These are phyloP conservation scores for Sporothrix luriei DNA, from an alignment of 2,329 filamentous ascomycete genomes.

Conservation along the genomic window DNA sequence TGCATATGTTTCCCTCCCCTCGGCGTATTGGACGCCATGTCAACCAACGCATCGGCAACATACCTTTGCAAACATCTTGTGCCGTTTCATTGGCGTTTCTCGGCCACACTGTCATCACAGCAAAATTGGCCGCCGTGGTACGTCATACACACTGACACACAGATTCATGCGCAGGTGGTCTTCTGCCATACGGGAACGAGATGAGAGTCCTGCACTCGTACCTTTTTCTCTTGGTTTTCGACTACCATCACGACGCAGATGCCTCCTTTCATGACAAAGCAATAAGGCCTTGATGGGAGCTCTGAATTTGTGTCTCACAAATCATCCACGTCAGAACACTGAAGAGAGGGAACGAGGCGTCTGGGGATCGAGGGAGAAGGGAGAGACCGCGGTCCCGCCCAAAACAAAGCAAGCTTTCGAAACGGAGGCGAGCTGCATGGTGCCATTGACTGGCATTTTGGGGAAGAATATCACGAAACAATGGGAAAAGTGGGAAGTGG, in stretches of 20 bases:
- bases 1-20: background rate
- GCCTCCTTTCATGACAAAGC: too few relatives aligned
- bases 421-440: background rate
- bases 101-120: constrained; percentile 5
- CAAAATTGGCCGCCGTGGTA: background rate
- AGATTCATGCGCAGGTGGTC: background rate
- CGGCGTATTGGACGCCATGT: background rate
- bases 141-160: background rate
- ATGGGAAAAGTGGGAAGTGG: too few relatives aligned
- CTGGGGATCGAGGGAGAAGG: background rate
- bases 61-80: background rate
- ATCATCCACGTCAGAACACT: too few relatives aligned
- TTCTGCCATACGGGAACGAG: background rate
- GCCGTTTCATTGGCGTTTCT: constrained; percentile 12
- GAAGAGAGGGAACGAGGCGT: background rate
- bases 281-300: too few relatives aligned
- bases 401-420: background rate
- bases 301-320: too few relatives aligned
- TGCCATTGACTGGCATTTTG: background rate
- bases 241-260: too few relatives aligned
- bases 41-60: background rate
- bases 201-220: too few relatives aligned
- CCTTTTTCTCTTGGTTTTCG: too few relatives aligned
- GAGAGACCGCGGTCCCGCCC: background rate
- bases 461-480: too few relatives aligned